These are phyloP conservation scores for Ogataea nonfermentans DNA, from an alignment of 805 yeast genomes.

Conservation along the genomic window DNA sequence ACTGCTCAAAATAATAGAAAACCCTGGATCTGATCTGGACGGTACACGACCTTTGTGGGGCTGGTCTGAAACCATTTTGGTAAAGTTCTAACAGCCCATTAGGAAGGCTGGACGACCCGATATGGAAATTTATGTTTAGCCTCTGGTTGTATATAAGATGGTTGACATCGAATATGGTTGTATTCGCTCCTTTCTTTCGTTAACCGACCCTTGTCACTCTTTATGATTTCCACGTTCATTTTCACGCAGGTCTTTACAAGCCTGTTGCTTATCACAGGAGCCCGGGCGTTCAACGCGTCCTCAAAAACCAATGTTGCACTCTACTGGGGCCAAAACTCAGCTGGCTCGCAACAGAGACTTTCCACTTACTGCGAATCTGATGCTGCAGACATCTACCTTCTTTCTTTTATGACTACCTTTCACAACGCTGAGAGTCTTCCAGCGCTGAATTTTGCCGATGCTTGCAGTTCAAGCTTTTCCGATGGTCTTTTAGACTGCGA, in stretches of 20 bases:
- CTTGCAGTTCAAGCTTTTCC: constrained; percentile 39
- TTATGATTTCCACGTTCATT: constrained; percentile 11
- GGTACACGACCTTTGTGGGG: constrained; percentile 9
- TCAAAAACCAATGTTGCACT: constrained; percentile 63
- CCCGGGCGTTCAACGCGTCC: constrained; percentile 32
- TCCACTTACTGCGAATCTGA: constrained; percentile 63
- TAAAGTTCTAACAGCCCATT: background rate
- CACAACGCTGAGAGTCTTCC: constrained; percentile 41
- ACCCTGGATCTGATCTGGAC: constrained; percentile 7
- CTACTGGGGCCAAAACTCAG: constrained; percentile 89
- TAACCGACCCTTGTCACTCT: constrained; percentile 1
- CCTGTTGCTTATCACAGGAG: constrained; percentile 12
- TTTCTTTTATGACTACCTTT: constrained; percentile 69
- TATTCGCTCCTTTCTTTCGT: constrained; percentile 1
- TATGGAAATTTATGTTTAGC: constrained; percentile 5
- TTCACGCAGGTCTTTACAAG: constrained; percentile 14
- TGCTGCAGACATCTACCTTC: constrained; percentile 66
- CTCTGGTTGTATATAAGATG: constrained; percentile 5
- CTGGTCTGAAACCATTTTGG: constrained; percentile 7
- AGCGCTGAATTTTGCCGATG: constrained; percentile 57
- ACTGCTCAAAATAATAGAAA: no score
- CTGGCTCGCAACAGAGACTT: constrained; percentile 50
- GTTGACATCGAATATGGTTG: background rate
- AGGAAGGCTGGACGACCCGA: background rate
- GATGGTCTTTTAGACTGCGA: constrained; percentile 44